phyloP scores from a whole-genome alignment of 1,284 basidiomycete species.

The Porphyrellus sp. region DNA sequence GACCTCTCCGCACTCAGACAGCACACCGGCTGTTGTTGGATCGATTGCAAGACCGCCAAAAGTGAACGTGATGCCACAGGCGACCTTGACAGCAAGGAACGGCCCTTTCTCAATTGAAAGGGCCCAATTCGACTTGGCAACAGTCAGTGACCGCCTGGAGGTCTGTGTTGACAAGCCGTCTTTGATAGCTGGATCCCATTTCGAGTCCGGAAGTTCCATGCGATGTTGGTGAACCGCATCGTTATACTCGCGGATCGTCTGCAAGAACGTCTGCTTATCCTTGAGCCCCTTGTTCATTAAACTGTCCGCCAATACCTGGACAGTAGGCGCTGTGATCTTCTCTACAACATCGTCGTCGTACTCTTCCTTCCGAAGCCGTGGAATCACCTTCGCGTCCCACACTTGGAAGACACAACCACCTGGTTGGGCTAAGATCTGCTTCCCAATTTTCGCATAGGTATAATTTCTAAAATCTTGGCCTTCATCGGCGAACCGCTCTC shows the following conservation, averaged over 20 bases:
- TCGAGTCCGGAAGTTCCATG: constrained; percentile 34
- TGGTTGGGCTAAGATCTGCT: constrained; percentile 55
- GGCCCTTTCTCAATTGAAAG: constrained; percentile 49
- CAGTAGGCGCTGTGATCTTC: constrained; percentile 46
- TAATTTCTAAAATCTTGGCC: constrained; percentile 69
- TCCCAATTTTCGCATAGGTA: constrained; percentile 67
- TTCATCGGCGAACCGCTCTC: constrained; percentile 64
- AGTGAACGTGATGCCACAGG: constrained; percentile 69
- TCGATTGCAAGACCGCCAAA: constrained; percentile 65
- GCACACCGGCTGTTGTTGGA: constrained; percentile 49
- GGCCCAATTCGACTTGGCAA: constrained; percentile 61
- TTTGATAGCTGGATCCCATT: constrained; percentile 62
- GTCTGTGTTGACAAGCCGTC: constrained; percentile 54
- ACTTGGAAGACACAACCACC: constrained; percentile 61
- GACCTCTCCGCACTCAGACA: constrained; percentile 39
- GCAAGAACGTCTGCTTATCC: constrained; percentile 41
- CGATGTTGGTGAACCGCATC: constrained; percentile 41
- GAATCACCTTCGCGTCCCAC: constrained; percentile 48
- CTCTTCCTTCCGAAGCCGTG: constrained; percentile 55
- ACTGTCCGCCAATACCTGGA: constrained; percentile 51
- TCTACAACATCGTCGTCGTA: constrained; percentile 59
- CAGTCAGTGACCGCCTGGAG: constrained; percentile 32
- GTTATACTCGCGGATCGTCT: constrained; percentile 52
- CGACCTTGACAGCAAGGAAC: constrained; percentile 62
- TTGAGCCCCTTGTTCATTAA: constrained; percentile 47